Base-by-base conservation (phyloP, 2,329 filamentous ascomycete species). In the Zasmidium citrigriseum region DNA sequence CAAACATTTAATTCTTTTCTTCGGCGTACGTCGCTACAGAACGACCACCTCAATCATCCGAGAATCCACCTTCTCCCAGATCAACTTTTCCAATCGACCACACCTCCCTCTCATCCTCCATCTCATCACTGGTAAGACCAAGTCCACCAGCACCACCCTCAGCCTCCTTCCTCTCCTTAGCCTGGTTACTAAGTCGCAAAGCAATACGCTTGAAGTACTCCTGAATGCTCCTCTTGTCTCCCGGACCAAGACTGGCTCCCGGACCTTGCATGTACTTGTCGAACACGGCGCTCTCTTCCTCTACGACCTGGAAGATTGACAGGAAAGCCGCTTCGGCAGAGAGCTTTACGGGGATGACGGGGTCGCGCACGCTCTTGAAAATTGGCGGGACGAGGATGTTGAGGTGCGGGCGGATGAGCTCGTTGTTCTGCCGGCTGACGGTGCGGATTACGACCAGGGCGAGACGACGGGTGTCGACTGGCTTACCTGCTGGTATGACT, bases 161-260 rank as follows among this genome's bases (percentile, higher is more conserved):
- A 0, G 95, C 95, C 67, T 96, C 93, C 70, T 86, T 89, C 67
- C 95, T 84, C 78, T 99, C 95, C 62, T 91, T 84, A 1, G 90
- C 92, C 74, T 98, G 95, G 18, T 81, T 84, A n/a, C 90, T 93
- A 20, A 98, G 78, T 67, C 93, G 85, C 69, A 93, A 75, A 1
- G 91, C 91, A 64, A 99, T 90, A 45, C 95, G 83, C 82, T 96
- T 96, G 79, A 98, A 98, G 78, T 99, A 99, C 74, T 99, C 95
- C 59, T 88, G 84, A 89, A 99, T 97, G 73, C 89, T 92, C 67
- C 93, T 84, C 82, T 96, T 95, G 18, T 86, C 86, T 44, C 85
- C 88, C 0, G 90, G 77, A 9, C 87, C 82, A 59, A 97, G 76
- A 2, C 86, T 84, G 52, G 84, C 83, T 4, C 84, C 85, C 1